phyloP scores from a whole-genome alignment of 441 rosid genomes.

The Omphalea diandra region DNA sequence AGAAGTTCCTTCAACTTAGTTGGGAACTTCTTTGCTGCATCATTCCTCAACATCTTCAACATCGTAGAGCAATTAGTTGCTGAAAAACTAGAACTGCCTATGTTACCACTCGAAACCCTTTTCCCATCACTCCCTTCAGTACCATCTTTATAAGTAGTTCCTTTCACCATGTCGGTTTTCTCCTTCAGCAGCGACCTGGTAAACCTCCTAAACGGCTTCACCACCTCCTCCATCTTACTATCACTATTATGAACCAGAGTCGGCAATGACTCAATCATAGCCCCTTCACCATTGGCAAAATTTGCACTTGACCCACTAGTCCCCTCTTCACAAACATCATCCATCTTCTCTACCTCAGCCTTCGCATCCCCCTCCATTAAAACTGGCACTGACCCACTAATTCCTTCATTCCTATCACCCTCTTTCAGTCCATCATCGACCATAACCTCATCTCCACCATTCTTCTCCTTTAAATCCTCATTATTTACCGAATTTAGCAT shows the following conservation, averaged over 20 bases:
- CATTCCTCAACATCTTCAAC: conserved; percentile 35
- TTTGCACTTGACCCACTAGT: neutral
- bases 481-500: conserved; percentile 3
- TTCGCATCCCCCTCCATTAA: conserved; percentile 16
- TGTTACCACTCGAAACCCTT: conserved; percentile 19
- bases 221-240: conserved; percentile 28
- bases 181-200: conserved; percentile 66
- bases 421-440: conserved; percentile 6
- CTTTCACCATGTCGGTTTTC: conserved; percentile 31
- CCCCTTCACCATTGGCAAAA: conserved; percentile 8
- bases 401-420: conserved; percentile 14
- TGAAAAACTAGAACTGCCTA: conserved; percentile 27
- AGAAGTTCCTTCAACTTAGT: conserved; percentile 65
- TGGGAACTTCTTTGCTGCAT: conserved; percentile 44
- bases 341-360: neutral
- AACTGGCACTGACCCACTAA: conserved; percentile 20
- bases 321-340: conserved; percentile 7
- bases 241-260: conserved; percentile 27
- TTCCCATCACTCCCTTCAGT: conserved; percentile 20
- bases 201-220: conserved; percentile 55
- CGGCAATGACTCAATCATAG: conserved; percentile 1
- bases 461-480: conserved; percentile 15
- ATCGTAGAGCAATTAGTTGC: conserved; percentile 14
- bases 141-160: conserved; percentile 19
- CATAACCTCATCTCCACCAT: conserved; percentile 4